phyloP scores from a whole-genome alignment of 495 filamentous ascomycete genomes.

The Lentithecium fluviatile region DNA sequence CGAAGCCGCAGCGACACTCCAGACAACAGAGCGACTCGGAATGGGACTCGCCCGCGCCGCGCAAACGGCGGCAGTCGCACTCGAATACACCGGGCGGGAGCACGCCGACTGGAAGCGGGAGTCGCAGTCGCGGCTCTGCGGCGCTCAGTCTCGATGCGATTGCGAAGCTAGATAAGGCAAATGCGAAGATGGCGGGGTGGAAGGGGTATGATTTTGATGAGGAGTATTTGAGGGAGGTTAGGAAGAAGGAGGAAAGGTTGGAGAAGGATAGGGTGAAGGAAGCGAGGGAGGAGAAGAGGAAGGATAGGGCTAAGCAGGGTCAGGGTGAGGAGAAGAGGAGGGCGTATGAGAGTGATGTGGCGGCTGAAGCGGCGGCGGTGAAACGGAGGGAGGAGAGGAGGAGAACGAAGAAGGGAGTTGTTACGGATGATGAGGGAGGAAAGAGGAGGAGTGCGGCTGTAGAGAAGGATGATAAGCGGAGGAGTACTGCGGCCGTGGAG shows the following conservation, averaged over 20 bases:
- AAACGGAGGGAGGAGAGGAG: slow-evolving; percentile 38
- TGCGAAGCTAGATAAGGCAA: slow-evolving; percentile 42
- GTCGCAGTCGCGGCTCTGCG: slow-evolving; percentile 20
- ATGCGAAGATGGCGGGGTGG: slow-evolving; percentile 43
- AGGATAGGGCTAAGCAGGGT: slow-evolving; percentile 36
- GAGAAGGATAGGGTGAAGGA: slow-evolving; percentile 31
- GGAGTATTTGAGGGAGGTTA: slow-evolving; percentile 34
- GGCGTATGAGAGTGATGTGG: slow-evolving; percentile 39
- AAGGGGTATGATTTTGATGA: slow-evolving; percentile 40
- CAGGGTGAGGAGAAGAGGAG: slow-evolving; percentile 33
- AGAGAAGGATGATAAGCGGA: slow-evolving; percentile 34
- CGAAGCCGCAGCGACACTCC: slow-evolving; percentile 10
- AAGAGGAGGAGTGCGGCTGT: slow-evolving; percentile 26
- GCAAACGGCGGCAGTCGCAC: slow-evolving; percentile 16
- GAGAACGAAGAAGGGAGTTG: slow-evolving; percentile 41
- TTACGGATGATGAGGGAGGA: slow-evolving; percentile 37
- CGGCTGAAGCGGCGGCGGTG: slow-evolving; percentile 26
- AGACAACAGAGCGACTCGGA: slow-evolving; percentile 27
- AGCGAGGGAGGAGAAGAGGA: slow-evolving; percentile 41
- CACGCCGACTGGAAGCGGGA: neutral
- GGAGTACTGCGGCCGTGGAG: slow-evolving; percentile 40
- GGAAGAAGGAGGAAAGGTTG: slow-evolving; percentile 30
- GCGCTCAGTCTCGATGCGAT: slow-evolving; percentile 40
- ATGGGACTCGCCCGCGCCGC: slow-evolving; percentile 30
- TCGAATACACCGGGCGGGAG: neutral